These are phyloP conservation scores for Pseudogymnoascus sp. DNA, from an alignment of 2,329 filamentous ascomycete genomes.

Conservation along the genomic window DNA sequence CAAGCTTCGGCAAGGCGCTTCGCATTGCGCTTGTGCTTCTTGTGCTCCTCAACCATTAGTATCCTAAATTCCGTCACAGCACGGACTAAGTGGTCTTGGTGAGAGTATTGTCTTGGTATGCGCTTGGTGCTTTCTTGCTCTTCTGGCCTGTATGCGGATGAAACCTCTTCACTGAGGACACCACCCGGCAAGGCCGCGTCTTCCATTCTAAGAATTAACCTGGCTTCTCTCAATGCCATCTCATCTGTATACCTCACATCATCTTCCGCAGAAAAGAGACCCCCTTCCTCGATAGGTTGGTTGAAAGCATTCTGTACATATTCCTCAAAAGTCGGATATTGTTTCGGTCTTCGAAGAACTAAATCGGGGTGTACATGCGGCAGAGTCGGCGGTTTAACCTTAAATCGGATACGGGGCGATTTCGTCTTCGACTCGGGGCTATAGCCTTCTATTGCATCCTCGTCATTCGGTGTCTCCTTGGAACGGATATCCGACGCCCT, in stretches of 20 bases:
- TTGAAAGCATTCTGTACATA: constrained; percentile 43
- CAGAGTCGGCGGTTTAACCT: constrained; percentile 39
- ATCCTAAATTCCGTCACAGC: constrained; percentile 75
- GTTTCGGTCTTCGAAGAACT: constrained; percentile 41
- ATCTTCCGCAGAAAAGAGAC: constrained; percentile 46
- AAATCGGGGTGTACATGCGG: constrained; percentile 53
- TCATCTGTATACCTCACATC: constrained; percentile 50
- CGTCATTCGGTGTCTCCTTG: constrained; percentile 12
- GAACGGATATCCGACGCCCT: constrained; percentile 16
- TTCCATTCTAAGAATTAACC: constrained; percentile 59
- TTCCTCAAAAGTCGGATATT: constrained; percentile 47
- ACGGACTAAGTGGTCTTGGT: constrained; percentile 73
- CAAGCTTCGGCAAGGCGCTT: constrained; percentile 74
- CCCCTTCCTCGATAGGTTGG: constrained; percentile 48
- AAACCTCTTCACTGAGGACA: constrained; percentile 59
- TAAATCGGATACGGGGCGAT: constrained; percentile 41
- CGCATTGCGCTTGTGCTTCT: constrained; percentile 65
- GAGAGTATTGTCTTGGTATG: constrained; percentile 65
- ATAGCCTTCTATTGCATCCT: constrained; percentile 14
- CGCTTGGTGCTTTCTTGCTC: constrained; percentile 57
- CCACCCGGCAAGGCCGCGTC: constrained; percentile 67
- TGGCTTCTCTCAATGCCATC: constrained; percentile 58
- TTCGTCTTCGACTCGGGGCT: constrained; percentile 20
- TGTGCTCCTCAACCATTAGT: constrained; percentile 70
- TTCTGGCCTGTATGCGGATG: constrained; percentile 66